These are phyloP conservation scores for Psilocybe subaeruginosa DNA, from an alignment of 768 basidiomycete species.

Conservation along the genomic window DNA sequence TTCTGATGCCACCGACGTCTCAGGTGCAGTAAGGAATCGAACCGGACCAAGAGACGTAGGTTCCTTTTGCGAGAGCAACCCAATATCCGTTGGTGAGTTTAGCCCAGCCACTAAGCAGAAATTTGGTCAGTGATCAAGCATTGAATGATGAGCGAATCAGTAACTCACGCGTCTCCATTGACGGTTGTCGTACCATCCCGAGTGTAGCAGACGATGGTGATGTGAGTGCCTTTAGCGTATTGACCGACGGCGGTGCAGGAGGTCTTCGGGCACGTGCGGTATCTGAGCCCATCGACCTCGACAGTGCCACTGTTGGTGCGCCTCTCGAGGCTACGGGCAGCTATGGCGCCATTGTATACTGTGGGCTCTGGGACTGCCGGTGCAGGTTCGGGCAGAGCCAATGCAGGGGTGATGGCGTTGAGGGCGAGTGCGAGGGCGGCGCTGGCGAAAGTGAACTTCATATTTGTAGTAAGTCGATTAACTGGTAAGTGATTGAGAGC, in stretches of 20 bases:
- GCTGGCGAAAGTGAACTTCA: constrained; percentile 9
- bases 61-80: constrained; percentile 8
- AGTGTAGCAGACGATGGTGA: constrained; percentile 13
- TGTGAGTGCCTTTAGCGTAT: constrained; percentile 10
- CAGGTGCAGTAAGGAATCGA: constrained; percentile 9
- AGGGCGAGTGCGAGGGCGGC: constrained; percentile 7
- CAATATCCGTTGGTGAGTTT: constrained; percentile 11
- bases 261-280: constrained; percentile 12
- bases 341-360: neutral
- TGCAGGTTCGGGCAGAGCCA: constrained; percentile 10
- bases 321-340: constrained; percentile 8
- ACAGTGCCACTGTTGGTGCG: constrained; percentile 9
- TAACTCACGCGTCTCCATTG: constrained; percentile 10
- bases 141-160: neutral
- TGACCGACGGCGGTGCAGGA: constrained; percentile 9
- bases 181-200: constrained; percentile 8
- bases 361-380: constrained; percentile 7
- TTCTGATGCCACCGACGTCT: neutral
- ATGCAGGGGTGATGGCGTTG: neutral
- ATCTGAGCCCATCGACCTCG: constrained; percentile 12
- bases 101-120: constrained; percentile 6
- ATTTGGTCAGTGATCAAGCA: neutral
- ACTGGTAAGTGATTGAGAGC: neutral
- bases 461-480: neutral
- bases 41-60: constrained; percentile 11